Base-by-base conservation (phyloP, 306 rosid genomes). In the Potentilla sterilis region DNA sequence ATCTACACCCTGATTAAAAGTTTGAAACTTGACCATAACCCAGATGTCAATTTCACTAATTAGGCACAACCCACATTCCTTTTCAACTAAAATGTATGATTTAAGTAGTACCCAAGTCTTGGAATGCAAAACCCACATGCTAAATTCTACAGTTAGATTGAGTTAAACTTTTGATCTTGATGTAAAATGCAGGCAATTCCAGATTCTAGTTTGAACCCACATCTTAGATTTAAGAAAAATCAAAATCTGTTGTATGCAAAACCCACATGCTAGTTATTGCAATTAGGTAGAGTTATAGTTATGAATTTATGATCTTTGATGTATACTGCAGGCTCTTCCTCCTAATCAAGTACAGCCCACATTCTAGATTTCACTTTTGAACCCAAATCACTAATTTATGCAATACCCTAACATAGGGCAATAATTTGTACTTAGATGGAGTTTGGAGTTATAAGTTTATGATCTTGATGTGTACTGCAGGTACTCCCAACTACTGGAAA, bases 401-500 rank as follows among this genome's bases (percentile, higher is more conserved):
- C 16, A 58, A 24, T 24, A 59, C 18, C 35, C 38, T 9, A 43
- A 37, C 58, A n/a, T 9, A 54, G 21, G 37, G 16, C 18, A 13
- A 5, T 12, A 32, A 32, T 32, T 57, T 46, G 28, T 21, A 35
- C 0, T 69, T 70, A 1, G 63, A 24, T 12, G 32, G 44, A 6
- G 58, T 28, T 64, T 8, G 66, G 28, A 41, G 21, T 38, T 69
- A 43, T 66, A 10, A 58, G 37, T 42, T 38, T 64, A 41, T 73
- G 16, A 28, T 73, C 57, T 43, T 59, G 69, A 10, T 44, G 24
- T 81, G 82, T 44, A 35, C 76, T 44, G 69, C 90, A 95, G 99
- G 88, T 81, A 54, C 97, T 95, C 76, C 97, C 98, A 69, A 88
- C 84, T 0, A 83, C 92, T 16, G 96, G 99, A 46, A 92, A 90